These are phyloP conservation scores for Trypanosomatidae sp. DNA, from an alignment of 208 protist genomes.

Conservation along the genomic window DNA sequence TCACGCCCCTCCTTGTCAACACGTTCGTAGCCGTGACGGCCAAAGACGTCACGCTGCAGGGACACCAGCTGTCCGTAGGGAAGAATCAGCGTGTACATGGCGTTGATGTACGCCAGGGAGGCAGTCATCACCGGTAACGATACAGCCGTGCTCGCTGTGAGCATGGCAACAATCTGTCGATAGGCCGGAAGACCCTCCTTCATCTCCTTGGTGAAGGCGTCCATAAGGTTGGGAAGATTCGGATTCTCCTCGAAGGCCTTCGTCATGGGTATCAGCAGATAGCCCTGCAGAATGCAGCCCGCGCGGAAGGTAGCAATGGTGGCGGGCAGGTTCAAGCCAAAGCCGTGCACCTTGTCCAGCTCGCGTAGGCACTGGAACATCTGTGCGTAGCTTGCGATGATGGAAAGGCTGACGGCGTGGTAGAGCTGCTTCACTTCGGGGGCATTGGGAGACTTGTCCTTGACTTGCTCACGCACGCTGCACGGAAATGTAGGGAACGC, in stretches of 20 bases:
- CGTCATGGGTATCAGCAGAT: constrained; percentile 88
- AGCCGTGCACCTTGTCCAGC: constrained; percentile 87
- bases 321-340: constrained; percentile 86
- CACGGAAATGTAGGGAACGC: constrained; percentile 32
- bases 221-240: constrained; percentile 85
- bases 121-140: constrained; percentile 76
- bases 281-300: constrained; percentile 90
- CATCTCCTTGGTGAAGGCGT: constrained; percentile 87
- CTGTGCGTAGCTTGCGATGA: constrained; percentile 91
- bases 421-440: constrained; percentile 73
- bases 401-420: constrained; percentile 75
- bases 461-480: constrained; percentile 12
- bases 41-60: constrained; percentile 91
- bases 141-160: constrained; percentile 54
- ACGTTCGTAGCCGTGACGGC: constrained; percentile 90
- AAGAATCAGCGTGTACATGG: constrained; percentile 78
- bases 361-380: constrained; percentile 93
- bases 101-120: constrained; percentile 84
- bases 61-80: constrained; percentile 89
- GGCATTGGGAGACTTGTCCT: constrained; percentile 56
- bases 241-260: constrained; percentile 87
- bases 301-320: constrained; percentile 92
- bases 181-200: constrained; percentile 58
- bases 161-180: constrained; percentile 57
- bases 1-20: constrained; percentile 82